A percentile compares a stretch with the other conserved stretches of the same genome.
These are phyloP conservation scores for Lactifluus pinguis DNA, from an alignment of 768 basidiomycete genomes.

Conservation along the genomic window DNA sequence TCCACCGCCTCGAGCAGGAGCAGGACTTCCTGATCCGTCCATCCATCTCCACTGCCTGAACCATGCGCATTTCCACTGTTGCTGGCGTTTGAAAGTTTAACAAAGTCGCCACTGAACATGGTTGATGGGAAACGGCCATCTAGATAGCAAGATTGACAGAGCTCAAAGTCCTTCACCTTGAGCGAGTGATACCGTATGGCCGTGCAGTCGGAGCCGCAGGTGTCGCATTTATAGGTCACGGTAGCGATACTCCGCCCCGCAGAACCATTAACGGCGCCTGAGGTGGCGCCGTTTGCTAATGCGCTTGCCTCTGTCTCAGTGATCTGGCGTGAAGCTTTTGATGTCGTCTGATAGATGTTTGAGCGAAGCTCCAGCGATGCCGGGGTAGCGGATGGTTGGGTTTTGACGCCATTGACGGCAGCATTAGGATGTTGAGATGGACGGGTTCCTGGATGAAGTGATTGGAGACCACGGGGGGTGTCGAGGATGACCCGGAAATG, in stretches of 20 bases:
- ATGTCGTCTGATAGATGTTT: slow-evolving; percentile 81
- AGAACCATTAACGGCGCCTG: slow-evolving; percentile 36
- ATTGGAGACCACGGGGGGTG: slow-evolving; percentile 91
- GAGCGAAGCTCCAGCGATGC: slow-evolving; percentile 83
- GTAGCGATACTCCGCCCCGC: slow-evolving; percentile 27
- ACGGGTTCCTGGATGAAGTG: slow-evolving; percentile 77
- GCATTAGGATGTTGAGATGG: slow-evolving; percentile 36
- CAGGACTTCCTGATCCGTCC: slow-evolving; percentile 87
- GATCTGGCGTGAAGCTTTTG: slow-evolving; percentile 71
- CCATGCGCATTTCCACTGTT: slow-evolving; percentile 28
- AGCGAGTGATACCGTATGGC: slow-evolving; percentile 83
- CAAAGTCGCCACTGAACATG: slow-evolving; percentile 97
- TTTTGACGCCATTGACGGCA: slow-evolving; percentile 39
- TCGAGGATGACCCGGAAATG: slow-evolving; percentile 98
- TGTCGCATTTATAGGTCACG: slow-evolving; percentile 72
- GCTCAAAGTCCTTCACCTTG: slow-evolving; percentile 84
- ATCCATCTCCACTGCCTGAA: slow-evolving; percentile 43
- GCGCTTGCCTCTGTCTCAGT: slow-evolving; percentile 57
- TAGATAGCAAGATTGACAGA: slow-evolving; percentile 89
- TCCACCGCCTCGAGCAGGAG: slow-evolving; percentile 92
- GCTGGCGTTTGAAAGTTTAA: slow-evolving; percentile 54
- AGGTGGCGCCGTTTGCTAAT: slow-evolving; percentile 45
- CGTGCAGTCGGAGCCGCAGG: slow-evolving; percentile 92
- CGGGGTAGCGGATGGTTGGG: slow-evolving; percentile 35
- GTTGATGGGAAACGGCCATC: slow-evolving; percentile 94